phyloP scores from a whole-genome alignment of 2,329 filamentous ascomycete genomes.

The Alternaria sp. region DNA sequence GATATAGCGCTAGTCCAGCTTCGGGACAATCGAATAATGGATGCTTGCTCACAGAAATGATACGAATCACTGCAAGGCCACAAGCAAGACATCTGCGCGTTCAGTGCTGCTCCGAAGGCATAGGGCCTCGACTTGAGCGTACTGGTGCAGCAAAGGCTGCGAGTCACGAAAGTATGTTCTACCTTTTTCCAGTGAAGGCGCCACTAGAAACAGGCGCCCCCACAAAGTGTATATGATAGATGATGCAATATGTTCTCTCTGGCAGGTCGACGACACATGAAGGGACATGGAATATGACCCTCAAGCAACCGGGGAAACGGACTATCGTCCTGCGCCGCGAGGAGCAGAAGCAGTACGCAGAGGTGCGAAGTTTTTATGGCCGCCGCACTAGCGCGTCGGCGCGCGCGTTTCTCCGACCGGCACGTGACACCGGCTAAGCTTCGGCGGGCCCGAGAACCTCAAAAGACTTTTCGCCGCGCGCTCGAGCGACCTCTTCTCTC shows the following conservation, averaged over 20 bases:
- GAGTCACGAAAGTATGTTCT: slow-evolving; percentile 56
- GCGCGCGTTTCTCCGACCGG: not conserved
- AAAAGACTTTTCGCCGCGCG: not conserved
- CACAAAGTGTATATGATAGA: slow-evolving; percentile 52
- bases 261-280: slow-evolving; percentile 80
- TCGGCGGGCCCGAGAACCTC: not conserved
- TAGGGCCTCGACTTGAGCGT: not conserved
- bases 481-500: not conserved
- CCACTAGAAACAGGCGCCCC: slow-evolving; percentile 40
- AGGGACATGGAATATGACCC: slow-evolving; percentile 56
- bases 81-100: not conserved
- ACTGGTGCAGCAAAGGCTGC: not conserved
- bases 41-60: not conserved
- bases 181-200: slow-evolving; percentile 54
- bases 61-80: not conserved
- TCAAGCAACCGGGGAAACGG: slow-evolving; percentile 80
- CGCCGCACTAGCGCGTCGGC: slow-evolving; percentile 4
- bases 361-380: slow-evolving; percentile 29
- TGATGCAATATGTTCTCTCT: slow-evolving; percentile 77
- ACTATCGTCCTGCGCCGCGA: slow-evolving; percentile 77
- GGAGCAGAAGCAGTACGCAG: slow-evolving; percentile 61
- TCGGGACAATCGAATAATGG: not conserved
- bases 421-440: slow-evolving; percentile 10
- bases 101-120: not conserved
- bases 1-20: not conserved